Evolutionary conservation across 1,284 basidiomycete genomes (phyloP), one percentile per base, ranked within the genome.

Genomic region (Irpex lacteus): DNA sequence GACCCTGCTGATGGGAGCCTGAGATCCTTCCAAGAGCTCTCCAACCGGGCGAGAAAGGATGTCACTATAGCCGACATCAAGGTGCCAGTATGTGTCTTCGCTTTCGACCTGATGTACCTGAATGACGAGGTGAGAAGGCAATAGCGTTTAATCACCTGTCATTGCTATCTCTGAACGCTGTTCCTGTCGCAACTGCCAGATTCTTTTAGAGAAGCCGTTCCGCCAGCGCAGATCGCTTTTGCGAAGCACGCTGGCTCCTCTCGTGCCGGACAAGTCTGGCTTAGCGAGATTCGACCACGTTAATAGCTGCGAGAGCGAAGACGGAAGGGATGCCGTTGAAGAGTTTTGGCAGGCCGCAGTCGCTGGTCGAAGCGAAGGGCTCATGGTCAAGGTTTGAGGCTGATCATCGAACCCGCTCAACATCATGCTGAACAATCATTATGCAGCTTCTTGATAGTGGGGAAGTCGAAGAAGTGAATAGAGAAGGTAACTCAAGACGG

Each of bases 61-160:
- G 95, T 97, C 49, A 81, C 86, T 65, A 77, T 92, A 1, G 84
- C 86, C 66, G 89, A 96, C 70, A 86, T 98, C 72, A 90, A 86
- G 69, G 85, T 98, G 60, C 78, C 87, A 49, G 94, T 98, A 2
- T 91, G 92, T 61, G 84, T 98, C 0, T 97, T 90, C 76, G 93
- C 86, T 0, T 98, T 98, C 74, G 96, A 98, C 77, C 72, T 98
- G 66, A 92, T 98, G 86, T 92, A 91, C 72, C 78, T 96, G 60
- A 91, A 98, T 75, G 92, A 89, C 74, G 83, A 85, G 78, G 90
- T 89, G 65, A 71, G 82, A 61, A 21, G 9, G 19, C 15, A 19
- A 37, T 67, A 5, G 19, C 36, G 3, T 9, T 38, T 26, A 50
- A 55, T n/a, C 18, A 53, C 59, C 44, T 50, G 50, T 58, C 34